phyloP scores from a whole-genome alignment of 352 stramenopile genomes.

The Pythium coloratum region DNA sequence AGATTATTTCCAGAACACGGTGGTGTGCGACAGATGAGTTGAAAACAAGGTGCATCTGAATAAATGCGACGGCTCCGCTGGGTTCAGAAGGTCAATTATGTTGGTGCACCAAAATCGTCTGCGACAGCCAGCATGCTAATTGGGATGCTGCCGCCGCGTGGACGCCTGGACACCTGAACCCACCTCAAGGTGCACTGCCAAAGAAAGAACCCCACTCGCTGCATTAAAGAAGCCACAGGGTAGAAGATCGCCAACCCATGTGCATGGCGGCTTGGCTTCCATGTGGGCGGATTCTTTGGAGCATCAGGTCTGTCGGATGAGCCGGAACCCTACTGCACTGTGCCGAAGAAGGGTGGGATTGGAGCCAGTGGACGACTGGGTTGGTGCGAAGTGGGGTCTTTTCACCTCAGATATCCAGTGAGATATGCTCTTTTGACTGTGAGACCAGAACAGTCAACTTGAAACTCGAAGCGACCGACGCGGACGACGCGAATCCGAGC shows the following conservation, averaged over 20 bases:
- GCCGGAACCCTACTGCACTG: conserved; percentile 1
- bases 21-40: background rate
- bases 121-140: background rate
- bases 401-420: background rate
- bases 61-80: background rate
- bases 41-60: conserved; percentile 14
- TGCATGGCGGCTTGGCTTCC: background rate
- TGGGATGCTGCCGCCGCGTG: background rate
- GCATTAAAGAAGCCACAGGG: background rate
- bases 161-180: background rate
- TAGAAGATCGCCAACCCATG: background rate
- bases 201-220: conserved; percentile 4
- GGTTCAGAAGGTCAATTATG: background rate
- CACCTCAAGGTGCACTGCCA: background rate
- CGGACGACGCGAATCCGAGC: conserved; percentile 1
- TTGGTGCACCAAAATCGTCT: background rate
- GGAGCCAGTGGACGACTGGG: conserved; percentile 2
- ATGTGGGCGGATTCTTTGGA: background rate
- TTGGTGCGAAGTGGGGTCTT: background rate
- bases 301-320: background rate
- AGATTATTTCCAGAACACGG: background rate
- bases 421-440: background rate
- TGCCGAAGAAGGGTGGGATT: conserved; percentile 2
- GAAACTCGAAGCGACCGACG: background rate
- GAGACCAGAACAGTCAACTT: background rate